Base-by-base conservation (phyloP, 148 eudicot genomes). In the Silene latifolia region DNA sequence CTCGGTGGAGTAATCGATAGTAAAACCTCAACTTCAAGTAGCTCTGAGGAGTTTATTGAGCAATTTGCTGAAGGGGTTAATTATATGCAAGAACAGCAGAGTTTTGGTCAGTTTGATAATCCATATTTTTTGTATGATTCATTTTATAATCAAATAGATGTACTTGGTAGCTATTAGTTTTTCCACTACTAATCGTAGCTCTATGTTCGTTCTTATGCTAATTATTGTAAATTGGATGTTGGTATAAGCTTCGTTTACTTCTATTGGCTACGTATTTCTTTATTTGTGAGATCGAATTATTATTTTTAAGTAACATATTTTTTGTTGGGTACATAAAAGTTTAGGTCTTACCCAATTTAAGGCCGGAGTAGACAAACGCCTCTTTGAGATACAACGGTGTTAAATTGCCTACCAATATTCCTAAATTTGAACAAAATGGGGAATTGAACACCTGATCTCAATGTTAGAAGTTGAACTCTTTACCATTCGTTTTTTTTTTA, bases 41-140 rank as follows among this genome's bases (percentile, higher is more conserved):
- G 79, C 0, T 79, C 82, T 2, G 85, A 80, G 27, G 83, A 81
- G 10, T 54, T 71, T 60, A 24, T 80, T 15, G 80, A 81, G 69
- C 63, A 24, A 17, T 78, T 77, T 15, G n/a, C n/a, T n/a, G 74
- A 79, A 20, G 77, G 71, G 14, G 63, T 73, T 39, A 39, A 39
- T 54, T 74, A 73, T 13, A 19, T 48, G 10, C 48, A 20, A 27
- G 72, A 29, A 6, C 75, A 79, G 24, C 72, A 71, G 8, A 72
- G 79, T 39, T 84, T 82, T 63, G 72, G 73, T 44, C 71, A 67
- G 25, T 32, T 77, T 76, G 78, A 82, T 72, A 63, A 64, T 10
- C 57, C 76, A 0, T 56, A 14, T 73, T 77, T 73, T 15, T 77
- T 65, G n/a, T 76, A 63, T 71, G 83, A 76, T 74, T 56, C 69